A percentile compares a stretch with the other conserved stretches of the same genome.
Evolutionary conservation across 805 yeast genomes (phyloP).

Genomic region (Wickerhamomyces sydowiorum): DNA sequence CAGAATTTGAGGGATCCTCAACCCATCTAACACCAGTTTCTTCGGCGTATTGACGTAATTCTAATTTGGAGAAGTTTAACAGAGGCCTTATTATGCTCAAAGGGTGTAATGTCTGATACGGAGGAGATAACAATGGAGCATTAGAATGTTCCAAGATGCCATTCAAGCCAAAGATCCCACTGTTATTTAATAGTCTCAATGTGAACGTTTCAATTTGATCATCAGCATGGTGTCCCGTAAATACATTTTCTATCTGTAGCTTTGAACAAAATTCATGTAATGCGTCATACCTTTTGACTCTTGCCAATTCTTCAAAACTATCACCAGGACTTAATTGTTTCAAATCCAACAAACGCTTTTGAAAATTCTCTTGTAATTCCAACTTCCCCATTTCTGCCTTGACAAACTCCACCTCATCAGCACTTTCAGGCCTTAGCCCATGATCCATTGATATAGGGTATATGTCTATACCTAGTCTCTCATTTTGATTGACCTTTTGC

Average conservation of each 20-base stretch:
- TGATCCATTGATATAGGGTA: slow-evolving; percentile 68
- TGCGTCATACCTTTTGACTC: slow-evolving; percentile 44
- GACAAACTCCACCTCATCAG: slow-evolving; percentile 20
- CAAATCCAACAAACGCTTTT: slow-evolving; percentile 24
- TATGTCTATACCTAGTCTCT: slow-evolving; percentile 28
- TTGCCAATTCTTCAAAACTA: slow-evolving; percentile 52
- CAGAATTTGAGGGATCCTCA: slow-evolving; percentile 60
- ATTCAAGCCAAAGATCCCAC: slow-evolving; percentile 50
- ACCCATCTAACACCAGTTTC: slow-evolving; percentile 46
- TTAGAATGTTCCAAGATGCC: slow-evolving; percentile 37
- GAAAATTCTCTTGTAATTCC: slow-evolving; percentile 21
- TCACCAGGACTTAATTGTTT: background rate
- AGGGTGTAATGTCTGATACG: slow-evolving; percentile 8
- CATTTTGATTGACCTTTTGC: slow-evolving; percentile 25
- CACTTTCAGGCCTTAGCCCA: slow-evolving; percentile 35
- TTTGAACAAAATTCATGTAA: slow-evolving; percentile 36
- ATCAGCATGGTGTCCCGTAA: slow-evolving; percentile 64
- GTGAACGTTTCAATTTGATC: slow-evolving; percentile 71
- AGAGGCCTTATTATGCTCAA: slow-evolving; percentile 46
- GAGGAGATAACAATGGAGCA: slow-evolving; percentile 8
- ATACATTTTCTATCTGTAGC: slow-evolving; percentile 29
- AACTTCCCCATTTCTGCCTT: slow-evolving; percentile 9
- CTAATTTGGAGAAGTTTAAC: slow-evolving; percentile 36
- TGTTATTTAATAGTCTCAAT: slow-evolving; percentile 41
- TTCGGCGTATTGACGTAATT: slow-evolving; percentile 41